phyloP scores from a whole-genome alignment of 331 rosid species.

The Phaseolus coccineus region DNA sequence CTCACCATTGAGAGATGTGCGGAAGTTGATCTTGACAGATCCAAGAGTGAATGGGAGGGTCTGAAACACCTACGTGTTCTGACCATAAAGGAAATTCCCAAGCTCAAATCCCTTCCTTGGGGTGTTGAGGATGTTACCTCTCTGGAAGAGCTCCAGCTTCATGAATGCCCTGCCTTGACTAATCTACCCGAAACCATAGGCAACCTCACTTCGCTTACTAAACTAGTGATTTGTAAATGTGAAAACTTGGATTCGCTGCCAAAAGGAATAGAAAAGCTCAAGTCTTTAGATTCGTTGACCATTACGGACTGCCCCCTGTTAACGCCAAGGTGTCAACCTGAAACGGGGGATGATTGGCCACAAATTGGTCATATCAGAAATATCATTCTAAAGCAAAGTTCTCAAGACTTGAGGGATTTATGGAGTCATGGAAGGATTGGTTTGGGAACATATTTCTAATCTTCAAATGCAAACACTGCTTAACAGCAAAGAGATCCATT shows the following conservation, averaged over 20 bases:
- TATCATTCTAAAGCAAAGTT: neutral
- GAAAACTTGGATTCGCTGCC: neutral
- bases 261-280: neutral
- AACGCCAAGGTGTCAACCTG: too few species aligned
- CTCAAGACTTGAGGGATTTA: neutral
- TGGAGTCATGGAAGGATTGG: neutral
- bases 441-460: too few species aligned
- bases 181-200: constrained; percentile 9
- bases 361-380: neutral
- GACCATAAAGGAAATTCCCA: constrained; percentile 12
- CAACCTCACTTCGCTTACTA: neutral
- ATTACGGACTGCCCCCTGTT: neutral
- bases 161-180: neutral
- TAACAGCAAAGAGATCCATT: too few species aligned
- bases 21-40: constrained; percentile 1
- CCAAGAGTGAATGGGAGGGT: constrained; percentile 1
- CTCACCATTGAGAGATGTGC: constrained; percentile 17
- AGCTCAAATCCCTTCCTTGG: constrained; percentile 21
- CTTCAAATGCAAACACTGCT: too few species aligned
- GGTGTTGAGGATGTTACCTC: constrained; percentile 14
- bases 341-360: constrained; percentile 34
- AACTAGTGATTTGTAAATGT: constrained; percentile 10
- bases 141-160: neutral
- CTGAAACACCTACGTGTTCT: constrained; percentile 23
- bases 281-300: neutral